Evolutionary conservation across 257 asterid genomes (phyloP).

Genomic region (Nicotiana knightiana): DNA sequence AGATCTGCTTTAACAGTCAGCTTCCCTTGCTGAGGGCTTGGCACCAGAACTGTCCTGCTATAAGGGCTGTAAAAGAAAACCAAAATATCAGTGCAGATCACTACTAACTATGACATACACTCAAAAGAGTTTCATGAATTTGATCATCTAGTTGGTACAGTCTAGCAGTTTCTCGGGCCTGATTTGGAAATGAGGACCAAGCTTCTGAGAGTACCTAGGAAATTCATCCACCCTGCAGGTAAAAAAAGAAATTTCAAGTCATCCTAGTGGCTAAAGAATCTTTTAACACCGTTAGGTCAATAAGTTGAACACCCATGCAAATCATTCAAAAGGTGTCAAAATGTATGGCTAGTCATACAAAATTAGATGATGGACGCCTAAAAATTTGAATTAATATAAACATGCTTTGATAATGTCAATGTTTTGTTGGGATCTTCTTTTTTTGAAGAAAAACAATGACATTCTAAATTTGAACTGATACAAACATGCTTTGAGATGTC

Average conservation of each 20-base stretch:
- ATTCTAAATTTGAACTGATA: background rate
- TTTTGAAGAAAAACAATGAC: background rate
- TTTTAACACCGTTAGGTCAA: background rate
- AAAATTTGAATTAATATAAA: background rate
- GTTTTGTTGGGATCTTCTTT: background rate
- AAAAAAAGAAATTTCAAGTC: conserved; percentile 13
- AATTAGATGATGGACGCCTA: background rate
- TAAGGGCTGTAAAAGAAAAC: conserved; percentile 65
- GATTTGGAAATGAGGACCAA: conserved; percentile 12
- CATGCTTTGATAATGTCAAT: background rate
- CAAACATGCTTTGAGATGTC: background rate
- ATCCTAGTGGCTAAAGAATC: background rate
- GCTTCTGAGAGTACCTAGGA: conserved; percentile 48
- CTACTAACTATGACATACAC: background rate
- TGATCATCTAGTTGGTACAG: background rate
- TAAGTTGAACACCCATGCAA: background rate
- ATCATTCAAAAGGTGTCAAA: background rate
- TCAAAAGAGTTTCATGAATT: conserved; percentile 4
- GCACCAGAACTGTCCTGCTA: conserved; percentile 47
- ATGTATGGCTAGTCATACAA: background rate
- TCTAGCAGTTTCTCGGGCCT: background rate
- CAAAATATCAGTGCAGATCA: conserved; percentile 2
- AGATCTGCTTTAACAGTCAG: conserved; percentile 76
- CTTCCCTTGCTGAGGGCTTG: conserved; percentile 65
- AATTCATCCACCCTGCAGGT: conserved; percentile 81